Percentiles rank a stretch among this genome's conserved stretches.
Evolutionary conservation across 2,329 filamentous ascomycete genomes (phyloP).

Genomic region (Arthrobotrys pseudoclavata): DNA sequence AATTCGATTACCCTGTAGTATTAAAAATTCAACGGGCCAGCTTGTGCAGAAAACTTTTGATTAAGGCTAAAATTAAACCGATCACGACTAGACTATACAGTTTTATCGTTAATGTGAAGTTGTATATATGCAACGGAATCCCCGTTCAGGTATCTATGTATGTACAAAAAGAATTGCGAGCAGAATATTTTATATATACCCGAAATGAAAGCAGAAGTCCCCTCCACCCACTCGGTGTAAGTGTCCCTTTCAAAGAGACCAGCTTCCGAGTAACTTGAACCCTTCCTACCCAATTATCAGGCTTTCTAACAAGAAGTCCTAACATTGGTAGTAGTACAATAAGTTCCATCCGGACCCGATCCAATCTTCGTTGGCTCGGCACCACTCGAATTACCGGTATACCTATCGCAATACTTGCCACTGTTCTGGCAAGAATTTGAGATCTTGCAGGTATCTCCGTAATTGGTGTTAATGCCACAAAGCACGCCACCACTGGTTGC

Average conservation of each 20-base stretch:
- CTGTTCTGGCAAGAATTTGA: conserved; percentile 64
- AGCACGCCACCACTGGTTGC: conserved; percentile 67
- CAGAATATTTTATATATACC: neutral
- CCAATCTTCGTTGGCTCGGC: conserved; percentile 66
- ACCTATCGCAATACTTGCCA: conserved; percentile 65
- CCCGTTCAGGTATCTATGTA: conserved; percentile 63
- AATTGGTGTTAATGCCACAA: conserved; percentile 67
- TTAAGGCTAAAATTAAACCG: no score
- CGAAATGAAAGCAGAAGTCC: neutral
- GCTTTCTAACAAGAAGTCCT: conserved; percentile 58
- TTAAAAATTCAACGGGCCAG: no score
- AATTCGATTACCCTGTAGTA: no score
- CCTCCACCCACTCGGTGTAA: neutral
- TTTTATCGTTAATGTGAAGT: conserved; percentile 34
- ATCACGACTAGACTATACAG: neutral
- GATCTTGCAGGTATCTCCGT: conserved; percentile 64
- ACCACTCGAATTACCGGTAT: conserved; percentile 66
- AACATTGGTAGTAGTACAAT: conserved; percentile 63
- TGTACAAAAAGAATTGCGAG: conserved; percentile 16
- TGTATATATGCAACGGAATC: conserved; percentile 63
- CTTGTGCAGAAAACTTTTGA: no score
- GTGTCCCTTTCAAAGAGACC: conserved; percentile 5
- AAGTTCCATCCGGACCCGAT: conserved; percentile 66
- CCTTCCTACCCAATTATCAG: no score
- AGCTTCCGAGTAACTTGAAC: neutral